Evolutionary conservation across 345 rosid species (phyloP), one percentile per base, ranked within the genome.

Genomic region (Eucalyptus paniculata): DNA sequence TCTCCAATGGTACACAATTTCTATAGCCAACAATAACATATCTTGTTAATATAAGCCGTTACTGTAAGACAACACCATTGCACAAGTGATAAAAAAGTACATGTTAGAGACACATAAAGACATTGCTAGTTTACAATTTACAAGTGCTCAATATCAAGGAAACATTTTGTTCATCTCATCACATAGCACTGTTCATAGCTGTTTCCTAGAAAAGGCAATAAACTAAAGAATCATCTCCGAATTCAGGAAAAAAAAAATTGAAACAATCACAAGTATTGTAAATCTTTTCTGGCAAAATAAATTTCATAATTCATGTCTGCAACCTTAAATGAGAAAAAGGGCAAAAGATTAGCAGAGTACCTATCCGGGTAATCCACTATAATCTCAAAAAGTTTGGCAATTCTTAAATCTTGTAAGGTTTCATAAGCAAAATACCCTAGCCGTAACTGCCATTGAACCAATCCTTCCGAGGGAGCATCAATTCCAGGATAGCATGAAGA

Each of bases 281-380:
- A 18, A 5, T 72, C 82, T 19, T 72, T 34, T 72, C 26, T 72
- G 45, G 44, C 40, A 72, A 72, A 34, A 19, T 10, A 11, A 72
- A 19, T 72, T 18, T 72, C 82, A 18, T 34, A 72, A 72, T 72
- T 72, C 44, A 72, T 37, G 82, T 10, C 82, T 19, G 45, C 82
- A 72, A 37, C 44, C 82, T 10, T 19, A 13, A 72, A 89, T 30
- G 49, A 89, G 37, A 86, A 56, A 32, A 65, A 13, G 12, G 37
- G 67, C 16, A 50, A 53, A 88, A 12, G 49, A 89, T 45, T 23
- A 69, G 47, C 50, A 49, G 50, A 80, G 42, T 89, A 95, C 99
- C 99, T 97, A 91, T 98, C 99, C 60, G 96, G 99, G 92, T 98
- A 97, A 90, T 98, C 99, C 92, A 98, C 99, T 87, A 98, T 98